Percentiles rank a stretch among this genome's conserved stretches.
phyloP scores from a whole-genome alignment of 2,329 filamentous ascomycete species.

The Metarhizium rileyi region DNA sequence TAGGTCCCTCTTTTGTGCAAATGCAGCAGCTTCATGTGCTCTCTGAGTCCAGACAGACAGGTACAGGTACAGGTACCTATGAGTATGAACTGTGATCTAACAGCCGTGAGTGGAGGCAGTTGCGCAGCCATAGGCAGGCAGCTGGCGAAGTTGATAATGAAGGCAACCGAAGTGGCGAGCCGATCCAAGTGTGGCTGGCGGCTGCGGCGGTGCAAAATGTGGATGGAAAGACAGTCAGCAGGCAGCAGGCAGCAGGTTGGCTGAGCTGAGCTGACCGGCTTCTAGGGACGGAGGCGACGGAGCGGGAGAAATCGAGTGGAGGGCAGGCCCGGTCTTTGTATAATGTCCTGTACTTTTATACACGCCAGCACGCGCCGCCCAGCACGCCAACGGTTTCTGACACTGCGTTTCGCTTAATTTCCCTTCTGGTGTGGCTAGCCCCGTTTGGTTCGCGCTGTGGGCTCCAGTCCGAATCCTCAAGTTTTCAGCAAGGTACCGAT shows the following conservation, averaged over 20 bases:
- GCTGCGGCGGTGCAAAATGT: neutral
- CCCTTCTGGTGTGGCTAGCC: slow-evolving; percentile 24
- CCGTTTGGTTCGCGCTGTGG: slow-evolving; percentile 9
- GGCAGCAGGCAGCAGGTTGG: slow-evolving; percentile 1
- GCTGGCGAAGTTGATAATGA: neutral
- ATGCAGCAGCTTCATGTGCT: neutral
- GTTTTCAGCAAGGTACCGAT: neutral
- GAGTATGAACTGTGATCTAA: neutral
- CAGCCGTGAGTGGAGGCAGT: neutral
- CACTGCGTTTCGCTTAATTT: slow-evolving; percentile 27
- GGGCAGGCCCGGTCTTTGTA: slow-evolving; percentile 34
- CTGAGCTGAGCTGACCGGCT: neutral
- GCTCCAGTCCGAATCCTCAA: slow-evolving; percentile 1
- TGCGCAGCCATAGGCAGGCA: neutral
- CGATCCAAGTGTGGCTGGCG: neutral
- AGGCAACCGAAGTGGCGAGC: neutral
- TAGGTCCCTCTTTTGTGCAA: neutral
- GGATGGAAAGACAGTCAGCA: neutral
- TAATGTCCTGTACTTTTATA: slow-evolving; percentile 37
- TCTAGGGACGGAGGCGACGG: slow-evolving; percentile 11
- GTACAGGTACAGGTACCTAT: neutral
- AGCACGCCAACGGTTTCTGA: slow-evolving; percentile 22
- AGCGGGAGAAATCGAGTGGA: slow-evolving; percentile 30
- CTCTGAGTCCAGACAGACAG: neutral
- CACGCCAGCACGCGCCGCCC: slow-evolving; percentile 20